Conservation (phyloP, 2,329 filamentous ascomycete species). For the Trichoderma cornu-damae region DNA sequence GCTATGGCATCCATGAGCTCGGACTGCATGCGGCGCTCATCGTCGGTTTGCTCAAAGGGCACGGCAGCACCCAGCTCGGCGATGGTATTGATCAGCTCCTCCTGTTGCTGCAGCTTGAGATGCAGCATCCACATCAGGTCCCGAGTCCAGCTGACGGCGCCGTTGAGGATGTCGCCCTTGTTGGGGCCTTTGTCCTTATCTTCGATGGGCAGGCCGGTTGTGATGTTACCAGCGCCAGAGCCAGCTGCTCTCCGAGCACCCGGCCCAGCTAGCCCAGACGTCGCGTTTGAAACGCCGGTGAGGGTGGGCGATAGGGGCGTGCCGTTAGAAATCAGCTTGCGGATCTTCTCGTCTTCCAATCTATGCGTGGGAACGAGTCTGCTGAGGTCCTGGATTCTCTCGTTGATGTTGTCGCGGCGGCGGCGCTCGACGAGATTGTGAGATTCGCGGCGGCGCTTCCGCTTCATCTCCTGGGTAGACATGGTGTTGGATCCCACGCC, state of each 20-base stretch:
- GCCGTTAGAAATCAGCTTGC: constrained; percentile 90
- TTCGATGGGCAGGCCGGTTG: constrained; percentile 84
- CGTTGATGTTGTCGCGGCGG: constrained; percentile 95
- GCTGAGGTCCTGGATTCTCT: constrained; percentile 93
- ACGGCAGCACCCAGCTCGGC: constrained; percentile 66
- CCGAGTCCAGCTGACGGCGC: constrained; percentile 92
- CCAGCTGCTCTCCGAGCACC: constrained; percentile 74
- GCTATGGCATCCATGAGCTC: constrained; percentile 83
- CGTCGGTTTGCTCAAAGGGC: constrained; percentile 80
- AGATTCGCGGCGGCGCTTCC: constrained; percentile 83
- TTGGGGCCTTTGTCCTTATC: constrained; percentile 99
- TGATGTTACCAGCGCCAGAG: constrained; percentile 71
- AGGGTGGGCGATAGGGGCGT: constrained; percentile 82
- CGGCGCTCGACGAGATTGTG: constrained; percentile 95
- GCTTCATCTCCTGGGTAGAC: constrained; percentile 88
- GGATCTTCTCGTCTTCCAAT: constrained; percentile 93
- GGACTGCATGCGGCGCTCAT: constrained; percentile 91
- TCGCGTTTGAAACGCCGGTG: constrained; percentile 65
- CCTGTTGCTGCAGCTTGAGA: constrained; percentile 82
- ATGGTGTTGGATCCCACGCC: constrained; percentile 48
- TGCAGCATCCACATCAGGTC: constrained; percentile 97
- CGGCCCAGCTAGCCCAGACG: constrained; percentile 80
- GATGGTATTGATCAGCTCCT: constrained; percentile 75
- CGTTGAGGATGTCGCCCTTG: constrained; percentile 97
- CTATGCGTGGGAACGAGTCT: constrained; percentile 88